A percentile compares a stretch with the other conserved stretches of the same genome.
Evolutionary conservation across 2,329 filamentous ascomycete species (phyloP).

Genomic region (Meredithiella fracta): DNA sequence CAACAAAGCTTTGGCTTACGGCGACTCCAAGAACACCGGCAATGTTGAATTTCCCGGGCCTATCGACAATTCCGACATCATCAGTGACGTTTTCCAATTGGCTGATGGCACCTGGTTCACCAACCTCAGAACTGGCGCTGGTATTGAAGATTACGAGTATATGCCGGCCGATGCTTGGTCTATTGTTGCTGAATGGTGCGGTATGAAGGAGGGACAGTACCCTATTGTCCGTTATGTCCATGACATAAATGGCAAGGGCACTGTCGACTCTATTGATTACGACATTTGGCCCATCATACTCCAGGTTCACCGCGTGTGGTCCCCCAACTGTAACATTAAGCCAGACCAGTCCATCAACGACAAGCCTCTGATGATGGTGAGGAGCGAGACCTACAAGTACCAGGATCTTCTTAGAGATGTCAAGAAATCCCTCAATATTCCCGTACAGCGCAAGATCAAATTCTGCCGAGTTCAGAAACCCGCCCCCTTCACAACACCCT

Average conservation of each 20-base stretch:
- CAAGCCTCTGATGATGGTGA: slow-evolving; percentile 47
- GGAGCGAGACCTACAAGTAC: slow-evolving; percentile 53
- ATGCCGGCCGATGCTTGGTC: slow-evolving; percentile 71
- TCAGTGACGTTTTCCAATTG: slow-evolving; percentile 42
- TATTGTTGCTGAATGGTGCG: slow-evolving; percentile 67
- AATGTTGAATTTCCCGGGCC: slow-evolving; percentile 50
- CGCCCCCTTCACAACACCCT: slow-evolving; percentile 22
- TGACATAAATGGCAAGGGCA: slow-evolving; percentile 48
- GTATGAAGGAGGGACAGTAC: slow-evolving; percentile 49
- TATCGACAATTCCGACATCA: slow-evolving; percentile 74
- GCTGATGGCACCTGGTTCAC: slow-evolving; percentile 43
- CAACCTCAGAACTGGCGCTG: slow-evolving; percentile 52
- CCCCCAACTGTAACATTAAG: slow-evolving; percentile 37
- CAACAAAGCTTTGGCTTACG: slow-evolving; percentile 50
- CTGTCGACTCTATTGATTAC: slow-evolving; percentile 41
- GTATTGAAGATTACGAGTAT: slow-evolving; percentile 57
- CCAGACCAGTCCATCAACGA: slow-evolving; percentile 43
- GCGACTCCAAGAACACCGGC: slow-evolving; percentile 42
- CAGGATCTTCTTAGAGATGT: slow-evolving; percentile 60
- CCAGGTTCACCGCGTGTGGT: slow-evolving; percentile 64
- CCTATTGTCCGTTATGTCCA: slow-evolving; percentile 63
- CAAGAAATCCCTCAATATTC: slow-evolving; percentile 53
- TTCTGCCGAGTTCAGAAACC: slow-evolving; percentile 47
- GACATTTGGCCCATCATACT: slow-evolving; percentile 77
- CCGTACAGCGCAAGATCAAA: slow-evolving; percentile 55